These are phyloP conservation scores for Trichoderma harzianum DNA, from an alignment of 2,329 filamentous ascomycete species.

Conservation along the genomic window DNA sequence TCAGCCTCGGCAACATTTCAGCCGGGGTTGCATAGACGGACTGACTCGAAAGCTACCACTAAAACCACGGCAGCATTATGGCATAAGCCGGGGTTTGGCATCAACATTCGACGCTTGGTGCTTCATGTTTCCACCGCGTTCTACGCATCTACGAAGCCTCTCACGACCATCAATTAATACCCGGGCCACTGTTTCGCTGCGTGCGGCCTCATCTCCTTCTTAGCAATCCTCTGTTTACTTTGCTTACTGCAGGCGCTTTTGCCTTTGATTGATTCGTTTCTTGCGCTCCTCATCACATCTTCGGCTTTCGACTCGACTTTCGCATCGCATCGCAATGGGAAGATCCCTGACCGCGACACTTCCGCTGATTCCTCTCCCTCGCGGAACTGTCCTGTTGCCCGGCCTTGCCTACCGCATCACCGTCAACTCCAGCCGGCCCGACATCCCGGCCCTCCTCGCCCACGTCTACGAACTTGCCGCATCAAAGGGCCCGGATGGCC, in stretches of 20 bases:
- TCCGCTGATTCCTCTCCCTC: slow-evolving; percentile 78
- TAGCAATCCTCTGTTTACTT: neutral
- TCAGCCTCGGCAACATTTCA: slow-evolving; percentile 15
- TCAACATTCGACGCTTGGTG: slow-evolving; percentile 2
- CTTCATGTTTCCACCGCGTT: slow-evolving; percentile 6
- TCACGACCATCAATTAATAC: slow-evolving; percentile 9
- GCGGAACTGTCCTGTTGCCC: slow-evolving; percentile 78
- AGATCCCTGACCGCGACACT: slow-evolving; percentile 49
- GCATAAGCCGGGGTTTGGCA: slow-evolving; percentile 12
- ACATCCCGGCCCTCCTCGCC: slow-evolving; percentile 84
- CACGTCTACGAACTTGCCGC: slow-evolving; percentile 76
- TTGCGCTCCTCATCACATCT: neutral
- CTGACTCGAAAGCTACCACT: slow-evolving; percentile 11
- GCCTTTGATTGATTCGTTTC: neutral
- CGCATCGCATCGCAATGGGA: slow-evolving; percentile 33
- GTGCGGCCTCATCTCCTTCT: neutral
- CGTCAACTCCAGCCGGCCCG: slow-evolving; percentile 73
- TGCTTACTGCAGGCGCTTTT: neutral
- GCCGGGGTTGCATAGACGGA: slow-evolving; percentile 7
- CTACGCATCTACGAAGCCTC: neutral
- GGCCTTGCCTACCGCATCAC: slow-evolving; percentile 82
- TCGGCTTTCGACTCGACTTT: neutral
- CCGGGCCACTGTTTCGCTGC: neutral
- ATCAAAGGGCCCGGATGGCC: slow-evolving; percentile 61
- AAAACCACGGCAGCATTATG: neutral